Base-by-base conservation (phyloP, 495 filamentous ascomycete genomes). In the Penicillium samsonianum region DNA sequence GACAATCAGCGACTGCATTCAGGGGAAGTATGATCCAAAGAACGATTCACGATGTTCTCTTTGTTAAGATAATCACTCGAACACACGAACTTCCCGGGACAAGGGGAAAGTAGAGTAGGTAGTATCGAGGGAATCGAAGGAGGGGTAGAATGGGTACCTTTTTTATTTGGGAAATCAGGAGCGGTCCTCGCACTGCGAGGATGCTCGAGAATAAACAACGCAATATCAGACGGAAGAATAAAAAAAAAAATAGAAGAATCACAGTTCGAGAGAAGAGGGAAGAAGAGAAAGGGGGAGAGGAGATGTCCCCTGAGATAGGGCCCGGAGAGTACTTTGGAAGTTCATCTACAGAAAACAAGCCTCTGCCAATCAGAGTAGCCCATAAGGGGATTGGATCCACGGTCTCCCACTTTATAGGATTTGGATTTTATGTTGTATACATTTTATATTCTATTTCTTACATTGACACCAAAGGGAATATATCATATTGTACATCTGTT, bases 341-440 rank as follows among this genome's bases (percentile, higher is more conserved):
- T 64, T 56, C 67, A 69, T 67, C 57, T 67, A 69, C 51, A 65
- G 65, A 63, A 68, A 68, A 68, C 65, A 62, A 20, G 23, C 17
- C 28, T 53, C 46, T 61, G 46, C 65, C 62, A 67, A 65, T 67
- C 57, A 67, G 20, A 48, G 5, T 20, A 9, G 35, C 2, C 9
- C 23, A 31, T 31, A n/a, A 1, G 26, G 45, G 17, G 25, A 17
- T 9, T 46, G 23, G 44, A 28, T 47, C 44, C 44, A 47, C 44
- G 44, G 44, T 2, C 8, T 46, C 8, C 9, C 33, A 31, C 25
- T 38, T 37, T 0, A 37, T 55, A 5, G 31, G 28, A 30, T n/a
- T n/a, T n/a, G n/a, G n/a, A n/a, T n/a, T 30, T 30, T 28, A 6
- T 4, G 4, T 25, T 4, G 23, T 25, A 25, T 25, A 25, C 2